Conservation (phyloP, 441 rosid genomes). For the Croton setiger region DNA sequence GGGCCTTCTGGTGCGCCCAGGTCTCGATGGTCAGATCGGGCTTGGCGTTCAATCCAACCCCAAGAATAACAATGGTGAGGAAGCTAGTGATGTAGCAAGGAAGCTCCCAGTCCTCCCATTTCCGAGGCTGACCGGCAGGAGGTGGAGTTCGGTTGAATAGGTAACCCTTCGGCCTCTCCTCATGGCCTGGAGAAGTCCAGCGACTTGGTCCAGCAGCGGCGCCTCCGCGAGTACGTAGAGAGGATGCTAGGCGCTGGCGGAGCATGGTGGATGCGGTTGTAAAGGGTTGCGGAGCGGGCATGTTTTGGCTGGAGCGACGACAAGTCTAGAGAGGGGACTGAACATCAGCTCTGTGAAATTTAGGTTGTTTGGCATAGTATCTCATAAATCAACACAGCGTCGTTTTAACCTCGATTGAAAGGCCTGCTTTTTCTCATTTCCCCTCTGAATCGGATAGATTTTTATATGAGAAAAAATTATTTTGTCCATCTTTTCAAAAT, state of each 20-base stretch:
- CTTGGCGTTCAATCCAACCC: conserved; percentile 91
- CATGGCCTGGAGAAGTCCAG: conserved; percentile 73
- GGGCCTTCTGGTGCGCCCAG: conserved; percentile 93
- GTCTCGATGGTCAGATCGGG: conserved; percentile 96
- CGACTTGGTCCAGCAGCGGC: conserved; percentile 58
- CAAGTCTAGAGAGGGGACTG: no score
- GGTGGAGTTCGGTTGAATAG: conserved; percentile 66
- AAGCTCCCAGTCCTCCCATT: conserved; percentile 98
- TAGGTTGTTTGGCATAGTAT: no score
- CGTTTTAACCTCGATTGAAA: no score
- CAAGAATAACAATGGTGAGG: conserved; percentile 82
- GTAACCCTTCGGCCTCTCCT: conserved; percentile 78
- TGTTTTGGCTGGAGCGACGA: no score
- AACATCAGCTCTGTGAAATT: no score
- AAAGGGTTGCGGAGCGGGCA: conserved; percentile 11
- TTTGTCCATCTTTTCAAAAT: no score
- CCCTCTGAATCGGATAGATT: no score
- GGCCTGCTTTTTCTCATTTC: no score
- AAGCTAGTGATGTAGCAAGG: conserved; percentile 95
- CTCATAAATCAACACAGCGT: no score
- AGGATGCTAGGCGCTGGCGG: conserved; percentile 51
- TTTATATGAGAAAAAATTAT: no score
- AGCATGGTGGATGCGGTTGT: conserved; percentile 41
- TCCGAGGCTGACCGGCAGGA: conserved; percentile 77
- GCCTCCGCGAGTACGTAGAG: conserved; percentile 40